These are phyloP conservation scores for Colletotrichum ledebouriae DNA, from an alignment of 2,329 filamentous ascomycete species.

Conservation along the genomic window DNA sequence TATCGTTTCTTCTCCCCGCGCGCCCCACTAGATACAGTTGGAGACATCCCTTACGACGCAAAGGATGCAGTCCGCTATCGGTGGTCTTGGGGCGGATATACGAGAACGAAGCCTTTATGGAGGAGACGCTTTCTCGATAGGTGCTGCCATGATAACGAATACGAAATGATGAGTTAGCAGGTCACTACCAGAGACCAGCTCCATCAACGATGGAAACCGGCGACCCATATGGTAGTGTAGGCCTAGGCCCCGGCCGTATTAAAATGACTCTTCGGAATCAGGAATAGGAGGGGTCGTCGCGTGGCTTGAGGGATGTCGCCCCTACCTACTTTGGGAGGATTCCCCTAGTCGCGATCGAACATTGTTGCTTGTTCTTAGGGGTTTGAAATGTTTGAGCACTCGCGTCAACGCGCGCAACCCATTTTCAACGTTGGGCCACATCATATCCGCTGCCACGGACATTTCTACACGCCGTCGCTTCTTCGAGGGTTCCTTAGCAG, in stretches of 20 bases:
- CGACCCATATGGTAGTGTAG: too few relatives aligned
- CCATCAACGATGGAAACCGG: too few relatives aligned
- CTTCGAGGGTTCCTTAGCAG: not conserved
- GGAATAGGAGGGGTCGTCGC: not conserved
- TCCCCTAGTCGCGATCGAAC: constrained; percentile 3
- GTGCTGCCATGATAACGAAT: not conserved
- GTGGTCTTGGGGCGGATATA: not conserved
- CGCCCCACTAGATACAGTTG: constrained; percentile 41
- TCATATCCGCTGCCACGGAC: too few relatives aligned
- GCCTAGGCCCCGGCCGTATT: too few relatives aligned
- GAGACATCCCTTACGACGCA: constrained; percentile 30
- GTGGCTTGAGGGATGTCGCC: too few relatives aligned
- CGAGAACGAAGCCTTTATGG: not conserved
- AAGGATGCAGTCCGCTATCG: constrained; percentile 25
- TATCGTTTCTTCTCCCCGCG: constrained; percentile 31
- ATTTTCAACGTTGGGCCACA: too few relatives aligned
- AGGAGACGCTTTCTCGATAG: not conserved
- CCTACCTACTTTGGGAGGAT: constrained; percentile 9
- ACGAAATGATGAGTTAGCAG: not conserved
- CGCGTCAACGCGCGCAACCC: not conserved
- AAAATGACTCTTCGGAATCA: constrained; percentile 17
- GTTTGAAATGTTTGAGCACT: not conserved
- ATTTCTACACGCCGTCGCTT: not conserved
- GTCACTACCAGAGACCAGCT: not conserved
- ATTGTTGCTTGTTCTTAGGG: constrained; percentile 10